Percentiles rank a stretch among this genome's conserved stretches.
These are phyloP conservation scores for Podospora bellae-mahoneyi DNA, from an alignment of 495 filamentous ascomycete genomes.

Conservation along the genomic window DNA sequence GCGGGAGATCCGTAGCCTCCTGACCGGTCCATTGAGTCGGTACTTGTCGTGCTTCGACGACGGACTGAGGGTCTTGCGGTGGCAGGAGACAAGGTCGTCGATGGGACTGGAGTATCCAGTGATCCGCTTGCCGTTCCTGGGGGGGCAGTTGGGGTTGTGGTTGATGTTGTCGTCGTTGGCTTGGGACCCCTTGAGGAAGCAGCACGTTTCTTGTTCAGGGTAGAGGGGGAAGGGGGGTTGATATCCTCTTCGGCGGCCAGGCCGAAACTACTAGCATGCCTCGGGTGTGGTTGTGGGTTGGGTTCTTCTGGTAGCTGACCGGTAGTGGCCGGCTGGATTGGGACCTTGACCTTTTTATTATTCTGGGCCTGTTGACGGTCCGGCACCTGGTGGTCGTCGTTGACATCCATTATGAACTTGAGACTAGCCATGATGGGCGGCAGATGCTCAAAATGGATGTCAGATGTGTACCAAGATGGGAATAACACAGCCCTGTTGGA, in stretches of 20 bases:
- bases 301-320: constrained; percentile 23
- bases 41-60: constrained; percentile 42
- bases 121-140: neutral
- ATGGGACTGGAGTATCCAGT: neutral
- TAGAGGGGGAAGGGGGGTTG: constrained; percentile 30
- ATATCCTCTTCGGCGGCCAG: constrained; percentile 28
- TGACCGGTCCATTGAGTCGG: constrained; percentile 46
- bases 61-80: constrained; percentile 30
- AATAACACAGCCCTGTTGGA: constrained; percentile 37
- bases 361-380: constrained; percentile 30
- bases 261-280: constrained; percentile 30
- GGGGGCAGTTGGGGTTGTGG: constrained; percentile 5
- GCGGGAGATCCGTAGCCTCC: constrained; percentile 34
- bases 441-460: constrained; percentile 44
- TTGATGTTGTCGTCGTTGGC: constrained; percentile 10
- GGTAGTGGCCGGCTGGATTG: constrained; percentile 34
- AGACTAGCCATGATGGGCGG: constrained; percentile 47
- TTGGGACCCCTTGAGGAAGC: constrained; percentile 21
- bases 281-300: constrained; percentile 23
- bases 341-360: constrained; percentile 40
- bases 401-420: constrained; percentile 48
- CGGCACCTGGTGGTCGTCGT: constrained; percentile 35
- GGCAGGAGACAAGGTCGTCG: constrained; percentile 16
- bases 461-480: constrained; percentile 34
- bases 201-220: constrained; percentile 27